Evolutionary conservation across 192 early-diverging fungal genomes (phyloP).

Genomic region (Coemansia sp.): DNA sequence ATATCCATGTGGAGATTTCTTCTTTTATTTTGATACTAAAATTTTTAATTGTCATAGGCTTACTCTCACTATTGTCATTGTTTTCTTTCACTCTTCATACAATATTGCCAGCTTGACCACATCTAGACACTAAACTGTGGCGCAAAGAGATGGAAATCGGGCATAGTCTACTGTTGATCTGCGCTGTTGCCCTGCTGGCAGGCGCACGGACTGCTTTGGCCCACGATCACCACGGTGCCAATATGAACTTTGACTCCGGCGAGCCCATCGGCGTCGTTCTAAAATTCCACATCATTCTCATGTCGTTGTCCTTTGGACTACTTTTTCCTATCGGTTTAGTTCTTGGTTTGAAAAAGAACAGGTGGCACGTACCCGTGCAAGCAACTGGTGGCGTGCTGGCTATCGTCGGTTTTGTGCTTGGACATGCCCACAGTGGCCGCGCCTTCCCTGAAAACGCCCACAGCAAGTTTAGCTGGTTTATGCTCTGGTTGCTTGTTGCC

Average conservation of each 20-base stretch:
- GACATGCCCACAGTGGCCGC: conserved; percentile 62
- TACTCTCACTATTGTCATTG: background rate
- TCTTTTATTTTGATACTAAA: conserved; percentile 3
- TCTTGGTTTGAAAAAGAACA: conserved; percentile 56
- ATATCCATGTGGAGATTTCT: background rate
- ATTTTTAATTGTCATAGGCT: background rate
- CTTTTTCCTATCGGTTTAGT: conserved; percentile 58
- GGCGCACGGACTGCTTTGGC: conserved; percentile 5
- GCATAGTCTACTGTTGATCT: background rate
- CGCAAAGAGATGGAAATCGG: background rate
- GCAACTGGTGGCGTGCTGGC: conserved; percentile 50
- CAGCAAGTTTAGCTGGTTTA: conserved; percentile 61
- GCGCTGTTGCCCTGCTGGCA: conserved; percentile 12
- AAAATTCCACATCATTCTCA: conserved; percentile 47
- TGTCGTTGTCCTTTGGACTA: conserved; percentile 49
- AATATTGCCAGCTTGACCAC: background rate
- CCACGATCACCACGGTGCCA: conserved; percentile 51
- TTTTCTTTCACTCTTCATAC: background rate
- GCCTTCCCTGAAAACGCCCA: conserved; percentile 65
- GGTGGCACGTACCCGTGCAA: conserved; percentile 66
- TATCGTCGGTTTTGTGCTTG: conserved; percentile 58
- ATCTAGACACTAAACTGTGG: conserved; percentile 1
- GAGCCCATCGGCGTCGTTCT: conserved; percentile 49
- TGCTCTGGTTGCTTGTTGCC: conserved; percentile 55
- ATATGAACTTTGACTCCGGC: conserved; percentile 50